Evolutionary conservation across 2,329 filamentous ascomycete species (phyloP), one percentile per base, ranked within the genome.

Genomic region (Colletotrichum sp.): DNA sequence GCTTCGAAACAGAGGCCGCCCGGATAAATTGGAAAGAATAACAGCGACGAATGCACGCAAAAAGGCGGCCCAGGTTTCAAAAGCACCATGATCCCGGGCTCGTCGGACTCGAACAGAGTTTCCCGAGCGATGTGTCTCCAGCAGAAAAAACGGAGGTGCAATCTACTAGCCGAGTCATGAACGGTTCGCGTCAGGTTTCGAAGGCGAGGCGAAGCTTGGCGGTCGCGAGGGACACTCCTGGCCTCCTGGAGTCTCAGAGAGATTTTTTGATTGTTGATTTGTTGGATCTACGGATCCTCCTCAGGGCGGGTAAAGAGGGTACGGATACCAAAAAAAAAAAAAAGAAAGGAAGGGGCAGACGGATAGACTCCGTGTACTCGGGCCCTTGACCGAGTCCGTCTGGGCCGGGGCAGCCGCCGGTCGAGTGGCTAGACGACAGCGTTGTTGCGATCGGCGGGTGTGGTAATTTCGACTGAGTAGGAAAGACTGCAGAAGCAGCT

Each of bases 161-260:
- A 76, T 76, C 55, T 73, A 36, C 39, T 18, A 18, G 59, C 44
- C 70, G 74, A 76, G 74, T 76, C 74, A 74, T 76, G 70, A 59
- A 15, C 39, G 16, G 70, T 68, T 59, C 64, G 64, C 63, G 69
- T 76, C 73, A 73, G 69, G 70, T 72, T 68, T 72, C 44, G 28
- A 59, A 72, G 16, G 32, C 30, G n/a, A 63, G 28, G 30, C 44
- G 18, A 21, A 63, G 59, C 59, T 63, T 63, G 59, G 59, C 59
- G 59, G 59, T 36, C 59, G 28, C 59, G 28, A 21, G 59, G n/a
- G 28, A 21, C n/a, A 49, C 44, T 52, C 44, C 44, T 30, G n/a
- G 24, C 57, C 26, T 26, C 59, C 21, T 52, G n/a, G 28, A 49
- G 52, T 68, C 32, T 36, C 28, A 60, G 21, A 57, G 24, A 18